Base-by-base conservation (phyloP, 148 eudicot species). In the Fallopia convolvulus region DNA sequence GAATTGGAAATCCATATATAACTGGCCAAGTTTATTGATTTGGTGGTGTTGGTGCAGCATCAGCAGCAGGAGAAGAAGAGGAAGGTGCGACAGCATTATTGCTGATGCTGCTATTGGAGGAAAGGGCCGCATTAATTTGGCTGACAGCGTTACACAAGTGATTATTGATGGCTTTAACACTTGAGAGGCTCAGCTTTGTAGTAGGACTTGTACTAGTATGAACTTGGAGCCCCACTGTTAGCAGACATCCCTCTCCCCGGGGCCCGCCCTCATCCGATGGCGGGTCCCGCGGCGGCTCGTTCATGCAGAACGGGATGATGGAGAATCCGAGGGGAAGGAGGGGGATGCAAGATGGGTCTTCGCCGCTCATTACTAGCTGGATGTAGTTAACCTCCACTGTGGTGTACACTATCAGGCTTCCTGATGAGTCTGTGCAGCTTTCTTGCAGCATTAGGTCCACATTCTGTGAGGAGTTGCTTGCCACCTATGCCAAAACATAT, bases 371-470 rank as follows among this genome's bases (percentile, higher is more conserved):
- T 0, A 89, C 93, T 8, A 90, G 86, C 72, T 92, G 94, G 18
- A 94, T 83, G 65, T 89, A 87, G 12, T 94, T 97, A 2, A 94
- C 98, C 41, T 94, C 90, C 80, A 92, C 87, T 3, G 92, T 89
- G 47, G 97, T 71, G 87, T 94, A 92, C 7, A 89, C 93, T 17
- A 94, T 93, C 6, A 90, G 77, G 77, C 98, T 94, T 5, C 97
- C 95, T 0, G 95, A 85, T 15, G 89, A 79, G 70, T 94, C 97
- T 11, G 90, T 90, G 97, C 97, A 90, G 84, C 97, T 94, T 88
- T 94, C 98, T 50, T 94, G 98, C 73, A 94, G 87, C 91, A 94
- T 85, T 4, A 94, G 89, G 81, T 94, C 98, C 33, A 94, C 90
- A 61, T 87, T 90, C 56, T 93, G 97, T 0, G 99, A 90, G 1